Base-by-base conservation (phyloP, 2,329 filamentous ascomycete species). In the Orbilia quercus region DNA sequence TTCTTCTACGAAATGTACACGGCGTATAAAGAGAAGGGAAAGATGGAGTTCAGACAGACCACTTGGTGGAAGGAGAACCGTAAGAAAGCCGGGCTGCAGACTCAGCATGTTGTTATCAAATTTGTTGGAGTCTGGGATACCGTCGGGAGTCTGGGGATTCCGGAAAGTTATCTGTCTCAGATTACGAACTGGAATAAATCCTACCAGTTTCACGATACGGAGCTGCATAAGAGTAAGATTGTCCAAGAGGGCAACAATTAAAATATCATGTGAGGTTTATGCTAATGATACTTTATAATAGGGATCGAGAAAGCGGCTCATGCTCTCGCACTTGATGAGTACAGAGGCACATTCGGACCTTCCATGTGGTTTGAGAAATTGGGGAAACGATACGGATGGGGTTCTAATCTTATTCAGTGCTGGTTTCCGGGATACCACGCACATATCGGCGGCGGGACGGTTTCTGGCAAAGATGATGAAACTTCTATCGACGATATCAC, bases 251-350 rank as follows among this genome's bases (percentile, higher is more conserved):
- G n/a, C 18, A 20, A n/a, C 7, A 20, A 1, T 16, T 36, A 7
- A 14, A 28, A 7, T 4, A 31, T 6, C 14, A 1, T 25, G n/a
- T n/a, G 2, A 36, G 16, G 2, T 1, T 16, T 42, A 7, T 44
- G 86, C 85, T 79, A 84, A 84, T 76, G 84, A 28, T 7, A 18
- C 11, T 58, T 18, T 18, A 1, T 14, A 9, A 9, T 18, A 66
- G 82, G 82, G 9, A 83, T 88, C 38, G 82, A 86, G 76, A 82
- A 87, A 76, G 86, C 85, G 0, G 87, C 87, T 76, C 86, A 88
- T 22, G 86, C 86, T 0, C 81, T 88, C 7, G 85, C 85, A 0
- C 79, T 88, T 1, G 86, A 88, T 64, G 86, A 88, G 78, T 83
- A 82, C 18, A 83, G 86, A 6, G 79, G 82, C 0, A 82, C 85